phyloP scores from a whole-genome alignment of 2,329 filamentous ascomycete genomes.

The Daldinia sp. region DNA sequence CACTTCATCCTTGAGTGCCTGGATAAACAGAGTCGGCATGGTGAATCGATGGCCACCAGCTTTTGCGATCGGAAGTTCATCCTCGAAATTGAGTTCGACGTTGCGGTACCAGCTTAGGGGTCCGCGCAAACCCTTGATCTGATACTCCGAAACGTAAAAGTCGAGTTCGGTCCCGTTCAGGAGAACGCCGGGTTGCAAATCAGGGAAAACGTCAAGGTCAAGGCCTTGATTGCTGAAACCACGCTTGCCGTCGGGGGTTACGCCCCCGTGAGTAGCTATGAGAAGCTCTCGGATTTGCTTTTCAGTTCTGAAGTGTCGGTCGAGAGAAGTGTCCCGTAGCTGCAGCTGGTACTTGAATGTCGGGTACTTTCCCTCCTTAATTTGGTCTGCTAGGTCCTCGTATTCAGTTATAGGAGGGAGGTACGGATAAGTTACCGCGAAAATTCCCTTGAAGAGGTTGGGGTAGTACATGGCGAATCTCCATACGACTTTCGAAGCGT shows the following conservation, averaged over 20 bases:
- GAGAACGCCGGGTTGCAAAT: constrained; percentile 57
- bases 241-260: constrained; percentile 51
- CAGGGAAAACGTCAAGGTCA: constrained; percentile 46
- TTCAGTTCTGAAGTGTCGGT: constrained; percentile 55
- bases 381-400: constrained; percentile 43
- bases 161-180: constrained; percentile 68
- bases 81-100: constrained; percentile 67
- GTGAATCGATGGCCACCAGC: constrained; percentile 48
- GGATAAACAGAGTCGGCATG: constrained; percentile 68
- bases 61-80: constrained; percentile 57
- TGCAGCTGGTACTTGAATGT: constrained; percentile 71
- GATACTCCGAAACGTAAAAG: constrained; percentile 70
- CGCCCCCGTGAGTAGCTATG: constrained; percentile 65
- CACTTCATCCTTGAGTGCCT: constrained; percentile 66
- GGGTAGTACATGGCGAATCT: constrained; percentile 70
- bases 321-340: constrained; percentile 46
- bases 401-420: constrained; percentile 41
- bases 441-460: constrained; percentile 67
- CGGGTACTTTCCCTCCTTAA: constrained; percentile 49
- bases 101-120: constrained; percentile 75
- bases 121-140: constrained; percentile 66
- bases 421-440: constrained; percentile 72
- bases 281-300: constrained; percentile 65
- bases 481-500: constrained; percentile 57
- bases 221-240: constrained; percentile 58